Evolutionary conservation across 129 eudicot species (phyloP).

Genomic region (Helianthus tuberosus): DNA sequence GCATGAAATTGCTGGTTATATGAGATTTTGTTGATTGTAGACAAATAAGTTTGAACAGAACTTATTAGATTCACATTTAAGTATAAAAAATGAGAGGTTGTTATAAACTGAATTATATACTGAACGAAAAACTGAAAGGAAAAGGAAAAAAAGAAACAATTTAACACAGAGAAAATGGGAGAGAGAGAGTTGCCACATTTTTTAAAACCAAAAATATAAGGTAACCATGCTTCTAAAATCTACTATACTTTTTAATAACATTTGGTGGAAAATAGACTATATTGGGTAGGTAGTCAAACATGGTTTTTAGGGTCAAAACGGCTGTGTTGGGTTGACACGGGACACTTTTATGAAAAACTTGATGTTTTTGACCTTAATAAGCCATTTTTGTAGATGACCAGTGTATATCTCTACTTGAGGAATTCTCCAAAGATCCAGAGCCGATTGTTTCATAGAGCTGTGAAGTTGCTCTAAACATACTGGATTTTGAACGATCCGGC

Average conservation of each 20-base stretch:
- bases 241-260: too few relatives aligned
- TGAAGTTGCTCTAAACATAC: conserved; percentile 99
- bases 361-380: neutral
- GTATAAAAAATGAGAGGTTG: too few relatives aligned
- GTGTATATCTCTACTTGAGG: conserved; percentile 54
- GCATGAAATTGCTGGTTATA: neutral
- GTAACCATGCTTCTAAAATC: too few relatives aligned
- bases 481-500: conserved; percentile 81
- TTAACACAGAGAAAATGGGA: too few relatives aligned
- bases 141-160: too few relatives aligned
- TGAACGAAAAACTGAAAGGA: too few relatives aligned
- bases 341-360: neutral
- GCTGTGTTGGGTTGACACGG: neutral
- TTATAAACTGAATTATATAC: too few relatives aligned
- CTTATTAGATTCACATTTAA: too few relatives aligned
- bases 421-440: conserved; percentile 81
- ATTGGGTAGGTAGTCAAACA: neutral
- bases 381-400: conserved; percentile 50
- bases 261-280: too few relatives aligned
- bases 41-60: too few relatives aligned
- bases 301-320: neutral
- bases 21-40: neutral
- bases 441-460: conserved; percentile 95
- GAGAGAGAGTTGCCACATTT: too few relatives aligned
- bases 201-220: too few relatives aligned